Evolutionary conservation across 2,329 filamentous ascomycete species (phyloP), one percentile per base, ranked within the genome.

Genomic region (Moelleriella libera): DNA sequence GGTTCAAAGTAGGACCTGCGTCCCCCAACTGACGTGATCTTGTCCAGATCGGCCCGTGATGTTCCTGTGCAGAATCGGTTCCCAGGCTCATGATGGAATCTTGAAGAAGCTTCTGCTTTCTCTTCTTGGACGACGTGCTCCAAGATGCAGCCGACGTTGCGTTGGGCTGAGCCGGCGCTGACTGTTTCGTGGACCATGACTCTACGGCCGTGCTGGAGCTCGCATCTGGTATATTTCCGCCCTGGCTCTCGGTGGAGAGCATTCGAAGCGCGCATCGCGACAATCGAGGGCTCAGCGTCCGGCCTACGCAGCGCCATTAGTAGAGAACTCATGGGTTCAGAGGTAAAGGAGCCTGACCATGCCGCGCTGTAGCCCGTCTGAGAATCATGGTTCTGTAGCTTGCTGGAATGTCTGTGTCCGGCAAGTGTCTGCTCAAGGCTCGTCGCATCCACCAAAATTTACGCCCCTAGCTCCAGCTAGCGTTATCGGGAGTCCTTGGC

Each of bases 281-380:
- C 46, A 70, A 57, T 48, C 71, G 64, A 52, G 68, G 59, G 49
- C 68, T 68, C 60, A 80, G 57, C 56, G 69, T 70, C 63, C 66
- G 69, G 54, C 71, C 43, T 37, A 44, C 21, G 21, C 21, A 21
- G 21, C 21, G 21, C 21, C 21, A 21, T 21, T 21, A 21, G 21
- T 21, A 21, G 21, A 21, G 21, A 21, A 21, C 21, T 21, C 21
- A 21, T 21, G 2, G 2, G 21, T 21, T 21, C 21, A 21, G 21
- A 21, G 21, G 21, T 21, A 3, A 21, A 21, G 21, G 21, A 21
- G 21, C 55, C 69, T 57, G 64, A 78, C 76, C 70, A 61, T 76
- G 67, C 72, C 74, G 74, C 61, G 70, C 63, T 47, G 67, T 67
- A 53, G 68, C 63, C 59, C 69, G 77, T 67, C 75, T 71, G 54